Evolutionary conservation across 1,284 basidiomycete species (phyloP), one percentile per base, ranked within the genome.

Genomic region (Phenoliferia sp.): DNA sequence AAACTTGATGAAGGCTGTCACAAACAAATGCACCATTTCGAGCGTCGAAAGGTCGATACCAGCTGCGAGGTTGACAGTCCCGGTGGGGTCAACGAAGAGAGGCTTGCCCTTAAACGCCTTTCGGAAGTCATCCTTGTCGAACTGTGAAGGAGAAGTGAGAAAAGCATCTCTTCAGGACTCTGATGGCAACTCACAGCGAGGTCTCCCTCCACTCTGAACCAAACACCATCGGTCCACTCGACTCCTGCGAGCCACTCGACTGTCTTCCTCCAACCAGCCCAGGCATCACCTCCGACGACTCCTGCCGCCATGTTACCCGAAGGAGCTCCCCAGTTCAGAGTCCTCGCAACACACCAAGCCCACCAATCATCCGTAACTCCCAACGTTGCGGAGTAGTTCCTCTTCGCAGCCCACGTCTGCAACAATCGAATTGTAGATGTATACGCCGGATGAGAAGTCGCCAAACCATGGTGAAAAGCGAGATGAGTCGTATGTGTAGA

Each of bases 71-170:
- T 99, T 99, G 62, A 92, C 81, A 1, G 83, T 84, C 0, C 91
- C 92, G 0, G 87, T 85, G 0, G 89, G 86, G 75, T 96, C 94
- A 0, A 96, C 88, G 55, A 97, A 86, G 10, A 89, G 83, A 19
- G 85, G 79, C 48, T 80, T 78, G 34, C 79, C 78, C 28, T 76
- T 70, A 74, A 66, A 66, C 12, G 67, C 66, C 4, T 33, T n/a
- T 60, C 68, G 62, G 55, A 74, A 72, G 6, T 67, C 59, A 2
- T 70, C 68, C 57, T 69, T 67, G 31, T 64, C 31, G 32, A 65
- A 69, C 65, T 70, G 59, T 15, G 29, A 22, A 26, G 4, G 15
- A 55, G 17, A 22, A 54, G 36, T 50, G 9, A 17, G n/a, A 6
- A n/a, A 32, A 1, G 17, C 17, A 7, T 3, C 15, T 4, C 15